A percentile compares a stretch with the other conserved stretches of the same genome.
These are phyloP conservation scores for Ophiostoma pallidulum DNA, from an alignment of 2,329 filamentous ascomycete species.

Conservation along the genomic window DNA sequence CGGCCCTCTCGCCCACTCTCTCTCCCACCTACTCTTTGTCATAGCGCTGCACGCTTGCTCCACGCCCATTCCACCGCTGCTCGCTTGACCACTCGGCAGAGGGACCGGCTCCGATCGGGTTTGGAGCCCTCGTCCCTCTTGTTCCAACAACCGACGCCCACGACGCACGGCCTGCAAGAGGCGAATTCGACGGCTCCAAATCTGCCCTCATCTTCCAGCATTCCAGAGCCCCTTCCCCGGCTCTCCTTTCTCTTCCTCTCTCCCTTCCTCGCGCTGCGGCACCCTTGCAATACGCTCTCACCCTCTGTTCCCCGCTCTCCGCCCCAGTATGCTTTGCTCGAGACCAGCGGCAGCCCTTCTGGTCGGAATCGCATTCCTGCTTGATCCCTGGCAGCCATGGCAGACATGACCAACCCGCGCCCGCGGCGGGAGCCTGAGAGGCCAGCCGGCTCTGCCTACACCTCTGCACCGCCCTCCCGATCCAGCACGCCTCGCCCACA, in stretches of 20 bases:
- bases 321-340: constrained; percentile 8
- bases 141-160: background rate
- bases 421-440: constrained; percentile 5
- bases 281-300: too few relatives aligned
- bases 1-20: background rate
- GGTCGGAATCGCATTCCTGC: constrained; percentile 9
- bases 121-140: too few relatives aligned
- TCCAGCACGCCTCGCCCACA: background rate
- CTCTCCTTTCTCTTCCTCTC: background rate
- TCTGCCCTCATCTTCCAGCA: background rate
- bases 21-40: background rate
- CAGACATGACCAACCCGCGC: constrained; percentile 8
- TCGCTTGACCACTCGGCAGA: too few relatives aligned
- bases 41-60: background rate
- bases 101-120: too few relatives aligned
- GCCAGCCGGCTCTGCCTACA: background rate
- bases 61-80: too few relatives aligned
- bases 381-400: constrained; percentile 2
- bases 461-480: background rate
- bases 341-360: background rate
- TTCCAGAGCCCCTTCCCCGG: constrained; percentile 6
- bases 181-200: background rate
- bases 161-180: background rate
- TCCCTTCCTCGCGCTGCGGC: too few relatives aligned
- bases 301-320: background rate